These are phyloP conservation scores for Mycena haematopus DNA, from an alignment of 768 basidiomycete species.

Conservation along the genomic window DNA sequence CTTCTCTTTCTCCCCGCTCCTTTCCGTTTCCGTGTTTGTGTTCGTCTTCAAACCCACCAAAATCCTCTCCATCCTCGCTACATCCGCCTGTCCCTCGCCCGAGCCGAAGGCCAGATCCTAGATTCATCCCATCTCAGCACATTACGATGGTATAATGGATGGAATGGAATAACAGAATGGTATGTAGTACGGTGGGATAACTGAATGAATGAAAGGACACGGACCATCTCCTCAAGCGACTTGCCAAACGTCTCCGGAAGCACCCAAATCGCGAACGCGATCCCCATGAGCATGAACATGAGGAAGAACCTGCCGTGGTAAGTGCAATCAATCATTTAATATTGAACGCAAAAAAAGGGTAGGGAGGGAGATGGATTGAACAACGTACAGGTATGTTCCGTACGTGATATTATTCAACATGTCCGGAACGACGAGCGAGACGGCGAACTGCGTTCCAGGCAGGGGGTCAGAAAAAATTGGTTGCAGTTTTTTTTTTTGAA, in stretches of 20 bases:
- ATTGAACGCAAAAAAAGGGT: neutral
- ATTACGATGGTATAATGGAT: no score
- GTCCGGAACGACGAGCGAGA: conserved; percentile 39
- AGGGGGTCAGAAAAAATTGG: no score
- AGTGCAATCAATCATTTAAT: neutral
- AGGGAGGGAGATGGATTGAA: neutral
- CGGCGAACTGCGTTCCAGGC: conserved; percentile 25
- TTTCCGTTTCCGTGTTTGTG: no score
- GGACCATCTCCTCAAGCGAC: conserved; percentile 37
- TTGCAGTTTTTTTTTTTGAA: neutral
- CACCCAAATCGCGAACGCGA: conserved; percentile 35
- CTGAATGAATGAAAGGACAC: no score
- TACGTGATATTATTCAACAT: conserved; percentile 42
- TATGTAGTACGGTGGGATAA: no score
- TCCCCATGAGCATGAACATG: conserved; percentile 36
- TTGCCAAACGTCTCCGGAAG: conserved; percentile 39
- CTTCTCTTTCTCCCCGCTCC: conserved; percentile 15
- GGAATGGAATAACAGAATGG: no score
- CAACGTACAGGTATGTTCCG: conserved; percentile 39
- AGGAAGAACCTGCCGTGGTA: conserved; percentile 33
- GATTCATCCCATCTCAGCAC: neutral
- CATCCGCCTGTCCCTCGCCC: conserved; percentile 31
- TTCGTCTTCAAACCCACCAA: conserved; percentile 14
- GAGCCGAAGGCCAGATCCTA: conserved; percentile 33
- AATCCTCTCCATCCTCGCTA: conserved; percentile 31